phyloP scores from a whole-genome alignment of 768 basidiomycete species.

The Pleurotus giganteus region DNA sequence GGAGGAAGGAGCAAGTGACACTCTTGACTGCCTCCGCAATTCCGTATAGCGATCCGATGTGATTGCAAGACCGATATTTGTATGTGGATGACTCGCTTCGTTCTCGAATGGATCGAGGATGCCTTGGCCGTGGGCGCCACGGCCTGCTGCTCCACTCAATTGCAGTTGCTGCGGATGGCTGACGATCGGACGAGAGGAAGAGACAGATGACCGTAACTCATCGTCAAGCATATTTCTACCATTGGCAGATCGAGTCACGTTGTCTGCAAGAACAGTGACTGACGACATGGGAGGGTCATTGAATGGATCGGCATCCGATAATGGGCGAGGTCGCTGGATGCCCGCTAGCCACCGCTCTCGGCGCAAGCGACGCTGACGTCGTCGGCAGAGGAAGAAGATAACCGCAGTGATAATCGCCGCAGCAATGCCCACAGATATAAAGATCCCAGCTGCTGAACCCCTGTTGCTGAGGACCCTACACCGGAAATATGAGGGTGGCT shows the following conservation, averaged over 20 bases:
- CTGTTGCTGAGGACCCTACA: constrained; percentile 63
- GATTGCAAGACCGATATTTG: constrained; percentile 18
- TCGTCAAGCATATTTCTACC: constrained; percentile 11
- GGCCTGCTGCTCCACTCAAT: neutral
- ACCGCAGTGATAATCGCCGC: constrained; percentile 44
- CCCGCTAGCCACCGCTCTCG: constrained; percentile 34
- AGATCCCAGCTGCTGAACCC: constrained; percentile 72
- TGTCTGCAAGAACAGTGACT: constrained; percentile 4
- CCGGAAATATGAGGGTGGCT: neutral
- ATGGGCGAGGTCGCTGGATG: constrained; percentile 30
- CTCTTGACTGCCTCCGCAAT: constrained; percentile 14
- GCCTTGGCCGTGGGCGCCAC: neutral
- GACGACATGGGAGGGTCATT: constrained; percentile 23
- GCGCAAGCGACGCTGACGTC: constrained; percentile 35
- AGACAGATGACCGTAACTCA: constrained; percentile 8
- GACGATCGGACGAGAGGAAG: neutral
- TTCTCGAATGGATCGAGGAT: constrained; percentile 1
- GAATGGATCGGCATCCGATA: constrained; percentile 39
- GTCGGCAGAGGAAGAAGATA: constrained; percentile 41
- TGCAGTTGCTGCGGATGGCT: neutral
- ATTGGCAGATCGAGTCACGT: constrained; percentile 2
- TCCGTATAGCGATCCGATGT: constrained; percentile 17
- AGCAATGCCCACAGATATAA: constrained; percentile 62
- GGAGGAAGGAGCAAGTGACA: constrained; percentile 39
- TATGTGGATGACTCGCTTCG: constrained; percentile 4